phyloP scores from a whole-genome alignment of 2,329 filamentous ascomycete genomes.

The Paecilomyces formosus region DNA sequence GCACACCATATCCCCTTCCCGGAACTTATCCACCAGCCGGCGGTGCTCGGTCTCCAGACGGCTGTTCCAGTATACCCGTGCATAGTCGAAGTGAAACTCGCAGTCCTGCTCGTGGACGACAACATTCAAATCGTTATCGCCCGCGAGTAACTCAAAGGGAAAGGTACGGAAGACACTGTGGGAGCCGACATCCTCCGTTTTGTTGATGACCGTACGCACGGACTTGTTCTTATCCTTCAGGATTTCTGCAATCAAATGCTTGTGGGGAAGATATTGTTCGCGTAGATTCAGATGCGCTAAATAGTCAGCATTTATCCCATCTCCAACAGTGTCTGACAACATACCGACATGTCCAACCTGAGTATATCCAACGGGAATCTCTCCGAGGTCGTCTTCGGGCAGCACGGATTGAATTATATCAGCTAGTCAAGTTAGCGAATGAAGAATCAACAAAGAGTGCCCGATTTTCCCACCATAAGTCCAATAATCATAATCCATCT shows the following conservation, averaged over 20 bases:
- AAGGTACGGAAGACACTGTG: conserved; percentile 88
- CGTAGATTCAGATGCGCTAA: conserved; percentile 84
- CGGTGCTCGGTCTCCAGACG: conserved; percentile 84
- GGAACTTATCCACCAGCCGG: conserved; percentile 67
- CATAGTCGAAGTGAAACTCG: conserved; percentile 86
- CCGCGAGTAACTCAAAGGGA: conserved; percentile 80
- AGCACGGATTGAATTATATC: conserved; percentile 79
- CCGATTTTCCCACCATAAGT: conserved; percentile 55
- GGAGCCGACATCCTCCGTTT: conserved; percentile 78
- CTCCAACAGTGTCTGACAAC: conserved; percentile 1
- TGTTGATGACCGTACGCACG: conserved; percentile 90
- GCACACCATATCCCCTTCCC: conserved; percentile 79
- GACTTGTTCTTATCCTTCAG: conserved; percentile 80
- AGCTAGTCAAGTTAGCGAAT: conserved; percentile 38
- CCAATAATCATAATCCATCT: conserved; percentile 80
- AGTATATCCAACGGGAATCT: conserved; percentile 80
- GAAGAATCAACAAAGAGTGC: not conserved
- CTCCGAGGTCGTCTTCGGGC: conserved; percentile 69
- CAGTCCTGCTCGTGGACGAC: conserved; percentile 75
- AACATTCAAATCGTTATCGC: conserved; percentile 75
- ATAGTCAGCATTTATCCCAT: conserved; percentile 9
- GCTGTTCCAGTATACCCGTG: conserved; percentile 97
- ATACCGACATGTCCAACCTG: conserved; percentile 78
- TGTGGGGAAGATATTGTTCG: conserved; percentile 76
- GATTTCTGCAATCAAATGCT: conserved; percentile 74